Evolutionary conservation across 768 basidiomycete genomes (phyloP), one percentile per base, ranked within the genome.

Genomic region (Polyporus arcularius): DNA sequence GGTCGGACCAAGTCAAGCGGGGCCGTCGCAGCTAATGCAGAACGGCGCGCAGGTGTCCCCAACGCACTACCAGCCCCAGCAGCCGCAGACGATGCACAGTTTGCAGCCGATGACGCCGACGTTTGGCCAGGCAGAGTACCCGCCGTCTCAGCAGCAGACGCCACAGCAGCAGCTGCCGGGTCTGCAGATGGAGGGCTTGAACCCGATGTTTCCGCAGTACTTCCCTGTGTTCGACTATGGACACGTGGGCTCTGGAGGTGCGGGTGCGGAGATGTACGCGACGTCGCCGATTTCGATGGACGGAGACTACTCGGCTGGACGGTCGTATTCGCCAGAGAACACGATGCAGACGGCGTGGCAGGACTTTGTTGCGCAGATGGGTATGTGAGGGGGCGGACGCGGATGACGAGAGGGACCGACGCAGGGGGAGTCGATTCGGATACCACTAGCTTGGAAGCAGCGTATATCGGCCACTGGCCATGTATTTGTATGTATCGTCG

Each of bases 161-260:
- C 42, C 38, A 12, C 55, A 53, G 11, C 61, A 57, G 26, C 46
- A 43, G 26, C 58, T 41, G 50, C 61, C 60, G 49, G 66, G 65
- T 41, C 53, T 57, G 26, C 69, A 60, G 39, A 63, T 67, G 66
- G 64, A 68, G 53, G 67, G 59, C 35, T 60, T 67, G 58, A 53
- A 58, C 40, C 58, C 68, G 65, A 61, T 66, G 40, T 84, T 86
- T 74, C 89, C 88, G 14, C 83, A 80, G 67, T 90, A 90, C 67
- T 90, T 91, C 79, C 81, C 87, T 1, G 88, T 90, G 35, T 90
- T 87, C 65, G 89, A 90, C 70, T 90, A 90, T 69, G 81, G 78
- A 21, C 73, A 78, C 64, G 74, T 70, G 45, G 55, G 65, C 21
- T 60, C 65, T 16, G 59, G 56, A n/a, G 59, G 63, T 31, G 40